phyloP scores from a whole-genome alignment of 108 stramenopile genomes.

The Pelagomonas calceolata region DNA sequence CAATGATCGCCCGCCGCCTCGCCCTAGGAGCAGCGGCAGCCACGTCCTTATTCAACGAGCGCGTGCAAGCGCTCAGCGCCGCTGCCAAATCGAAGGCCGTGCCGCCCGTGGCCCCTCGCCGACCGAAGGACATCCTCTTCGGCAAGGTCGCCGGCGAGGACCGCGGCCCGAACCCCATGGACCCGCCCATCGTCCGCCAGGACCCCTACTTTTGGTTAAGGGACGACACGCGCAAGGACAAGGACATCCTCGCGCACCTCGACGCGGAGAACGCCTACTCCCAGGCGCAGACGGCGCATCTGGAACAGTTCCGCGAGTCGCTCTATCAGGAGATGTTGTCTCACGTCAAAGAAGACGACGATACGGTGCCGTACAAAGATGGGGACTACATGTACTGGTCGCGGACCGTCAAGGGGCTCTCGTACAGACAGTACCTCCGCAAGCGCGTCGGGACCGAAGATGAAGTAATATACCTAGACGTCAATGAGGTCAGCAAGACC shows the following conservation, averaged over 20 bases:
- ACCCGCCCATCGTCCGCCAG: slow-evolving; percentile 51
- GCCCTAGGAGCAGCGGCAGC: too few relatives aligned
- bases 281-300: slow-evolving; percentile 45
- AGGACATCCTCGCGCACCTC: slow-evolving; percentile 66
- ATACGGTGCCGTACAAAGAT: slow-evolving; percentile 57
- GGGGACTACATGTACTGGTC: slow-evolving; percentile 71
- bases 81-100: too few relatives aligned
- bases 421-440: slow-evolving; percentile 64
- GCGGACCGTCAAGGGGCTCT: slow-evolving; percentile 70
- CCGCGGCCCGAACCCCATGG: slow-evolving; percentile 30
- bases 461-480: slow-evolving; percentile 69
- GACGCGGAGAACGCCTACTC: slow-evolving; percentile 71
- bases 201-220: slow-evolving; percentile 88
- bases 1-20: too few relatives aligned
- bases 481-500: slow-evolving; percentile 63
- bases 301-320: slow-evolving; percentile 40
- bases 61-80: too few relatives aligned
- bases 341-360: slow-evolving; percentile 70
- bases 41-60: too few relatives aligned
- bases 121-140: neutral
- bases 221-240: slow-evolving; percentile 59
- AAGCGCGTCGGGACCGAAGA: slow-evolving; percentile 19
- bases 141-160: neutral
- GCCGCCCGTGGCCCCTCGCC: neutral
- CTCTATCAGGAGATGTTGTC: slow-evolving; percentile 57